Conservation (phyloP, 176 grass and related monocot species). For the Thalia dealbata region DNA sequence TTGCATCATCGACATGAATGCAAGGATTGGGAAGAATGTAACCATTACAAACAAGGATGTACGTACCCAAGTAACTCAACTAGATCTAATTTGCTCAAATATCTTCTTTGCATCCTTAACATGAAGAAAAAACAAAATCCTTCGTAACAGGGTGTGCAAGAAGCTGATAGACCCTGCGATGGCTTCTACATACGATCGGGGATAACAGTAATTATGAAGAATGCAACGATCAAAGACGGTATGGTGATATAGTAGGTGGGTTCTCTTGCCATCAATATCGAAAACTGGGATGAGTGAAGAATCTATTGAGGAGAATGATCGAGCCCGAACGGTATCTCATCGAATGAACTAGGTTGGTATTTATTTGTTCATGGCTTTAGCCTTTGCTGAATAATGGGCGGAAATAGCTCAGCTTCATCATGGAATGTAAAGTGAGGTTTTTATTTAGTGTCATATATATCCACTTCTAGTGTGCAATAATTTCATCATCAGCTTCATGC, state of each 20-base stretch:
- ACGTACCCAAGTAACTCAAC: neutral
- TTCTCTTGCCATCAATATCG: neutral
- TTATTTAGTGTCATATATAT: neutral
- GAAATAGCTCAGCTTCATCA: neutral
- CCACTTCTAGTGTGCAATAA: neutral
- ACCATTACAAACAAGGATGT: constrained; percentile 46
- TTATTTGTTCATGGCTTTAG: too few species aligned
- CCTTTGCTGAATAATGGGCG: neutral
- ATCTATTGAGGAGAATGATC: too few species aligned
- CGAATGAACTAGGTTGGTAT: too few species aligned
- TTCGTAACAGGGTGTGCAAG: constrained; percentile 49
- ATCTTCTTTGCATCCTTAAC: neutral
- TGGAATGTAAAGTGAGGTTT: neutral
- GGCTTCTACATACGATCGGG: constrained; percentile 69
- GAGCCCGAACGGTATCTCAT: too few species aligned
- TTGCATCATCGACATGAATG: constrained; percentile 76
- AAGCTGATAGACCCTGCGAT: constrained; percentile 46
- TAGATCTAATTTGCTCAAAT: neutral
- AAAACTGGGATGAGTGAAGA: neutral
- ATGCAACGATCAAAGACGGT: constrained; percentile 54
- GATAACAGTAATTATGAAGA: constrained; percentile 45
- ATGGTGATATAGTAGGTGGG: constrained; percentile 29
- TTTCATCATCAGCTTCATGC: neutral
- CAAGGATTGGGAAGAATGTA: constrained; percentile 51
- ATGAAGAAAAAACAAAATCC: neutral